Percentiles rank a stretch among this genome's conserved stretches.
phyloP scores from a whole-genome alignment of 305 asterid species.

The Stenogyne calaminthoides region DNA sequence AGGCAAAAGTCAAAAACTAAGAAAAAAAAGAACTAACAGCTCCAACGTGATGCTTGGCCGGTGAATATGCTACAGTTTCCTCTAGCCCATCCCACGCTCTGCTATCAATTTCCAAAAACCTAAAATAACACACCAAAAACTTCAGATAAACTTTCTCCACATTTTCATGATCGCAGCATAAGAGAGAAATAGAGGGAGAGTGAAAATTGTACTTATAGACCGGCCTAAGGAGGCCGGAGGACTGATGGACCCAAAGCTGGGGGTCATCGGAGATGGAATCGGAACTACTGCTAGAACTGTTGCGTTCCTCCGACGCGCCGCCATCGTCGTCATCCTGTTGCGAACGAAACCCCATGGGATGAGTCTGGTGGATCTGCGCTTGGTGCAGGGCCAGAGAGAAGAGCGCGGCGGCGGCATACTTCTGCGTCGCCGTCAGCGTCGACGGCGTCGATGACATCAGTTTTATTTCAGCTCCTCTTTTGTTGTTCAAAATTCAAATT shows the following conservation, averaged over 20 bases:
- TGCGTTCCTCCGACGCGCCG: constrained; percentile 52
- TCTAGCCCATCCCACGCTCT: constrained; percentile 87
- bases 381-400: constrained; percentile 80
- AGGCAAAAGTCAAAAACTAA: background rate
- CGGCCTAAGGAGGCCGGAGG: constrained; percentile 82
- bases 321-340: constrained; percentile 41
- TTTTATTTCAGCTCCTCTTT: background rate
- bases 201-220: constrained; percentile 58
- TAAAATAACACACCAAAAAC: constrained; percentile 32
- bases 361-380: constrained; percentile 81
- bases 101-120: constrained; percentile 74
- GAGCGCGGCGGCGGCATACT: constrained; percentile 88
- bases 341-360: constrained; percentile 68
- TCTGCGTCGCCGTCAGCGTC: constrained; percentile 68
- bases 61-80: constrained; percentile 73
- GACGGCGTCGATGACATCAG: constrained; percentile 51
- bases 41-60: constrained; percentile 82
- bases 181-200: background rate
- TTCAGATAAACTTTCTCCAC: background rate
- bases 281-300: constrained; percentile 60
- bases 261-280: constrained; percentile 78
- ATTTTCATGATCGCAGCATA: background rate
- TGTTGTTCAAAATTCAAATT: background rate
- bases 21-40: constrained; percentile 58
- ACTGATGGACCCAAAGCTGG: constrained; percentile 74